Evolutionary conservation across 2,329 filamentous ascomycete genomes (phyloP), one percentile per base, ranked within the genome.

Genomic region (Colletotrichum sp.): DNA sequence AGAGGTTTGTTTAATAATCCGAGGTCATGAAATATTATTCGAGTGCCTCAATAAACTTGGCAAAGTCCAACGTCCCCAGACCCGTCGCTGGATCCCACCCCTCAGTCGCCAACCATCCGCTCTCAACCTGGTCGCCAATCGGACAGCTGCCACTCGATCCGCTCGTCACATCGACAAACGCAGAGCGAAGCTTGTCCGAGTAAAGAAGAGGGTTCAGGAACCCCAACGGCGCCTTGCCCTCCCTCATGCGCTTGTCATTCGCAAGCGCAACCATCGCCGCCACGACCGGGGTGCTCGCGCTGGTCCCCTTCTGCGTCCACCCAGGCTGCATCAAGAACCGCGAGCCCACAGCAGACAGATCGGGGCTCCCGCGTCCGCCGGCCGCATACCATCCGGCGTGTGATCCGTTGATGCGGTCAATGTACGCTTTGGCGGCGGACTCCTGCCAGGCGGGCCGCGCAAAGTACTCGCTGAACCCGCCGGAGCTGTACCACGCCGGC

Each of bases 381-480:
- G 81, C 80, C 79, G 89, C 87, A 81, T 87, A 89, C 72, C 84
- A 84, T 1, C 82, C 79, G 0, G 83, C 73, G 79, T 93, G 86
- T 19, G 87, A 84, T 64, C 79, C 77, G 80, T 84, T 82, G 83
- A 91, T 80, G 32, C 69, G 71, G 32, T 83, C 79, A 25, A 88
- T 81, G 76, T 89, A 90, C 6, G 68, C 48, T 2, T 77, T 77
- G 3, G 88, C 86, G 8, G 80, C 83, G 1, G 70, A 72, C 11
- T 82, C 80, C 80, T 89, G 88, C 80, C 87, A 90, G 0, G 72
- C 39, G 0, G 87, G 87, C 6, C 82, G 82, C 2, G 81, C 44
- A 77, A 89, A 88, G 74, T 87, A 86, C 78, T 86, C 85, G 80
- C 84, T 86, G 80, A 90, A 90, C 6, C 88, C 88, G 16, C 88